Evolutionary conservation across 2,329 filamentous ascomycete species (phyloP), one percentile per base, ranked within the genome.

Genomic region (Diplodia seriata): DNA sequence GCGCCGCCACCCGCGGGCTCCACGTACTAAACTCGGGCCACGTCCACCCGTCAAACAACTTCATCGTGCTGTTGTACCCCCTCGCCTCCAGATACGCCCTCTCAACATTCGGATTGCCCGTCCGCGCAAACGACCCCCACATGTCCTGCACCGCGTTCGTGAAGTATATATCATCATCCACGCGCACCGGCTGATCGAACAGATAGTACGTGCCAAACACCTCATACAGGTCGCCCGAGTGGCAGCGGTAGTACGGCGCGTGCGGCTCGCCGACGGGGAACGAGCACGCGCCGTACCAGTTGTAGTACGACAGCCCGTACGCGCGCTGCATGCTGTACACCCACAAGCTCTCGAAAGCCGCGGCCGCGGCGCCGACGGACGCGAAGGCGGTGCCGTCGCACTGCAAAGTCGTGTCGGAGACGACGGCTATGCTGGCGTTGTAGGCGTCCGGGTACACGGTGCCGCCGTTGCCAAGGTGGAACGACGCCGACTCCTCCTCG

Each of bases 171-270:
- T 63, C 59, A 2, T 63, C 59, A 1, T 47, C 18, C n/a, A 63
- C 59, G 3, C 59, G 47, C 15, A 63, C 29, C 4, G 59, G 59
- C 20, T 51, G 43, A 12, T 51, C 59, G 31, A 63, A 63, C 4
- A 63, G 47, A 11, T 63, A 63, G 31, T 63, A 63, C 1, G 59
- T 51, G 12, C 59, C 59, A 6, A 63, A 63, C 0, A 63, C 47
- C 31, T 63, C 59, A 31, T 51, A 63, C 15, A 63, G n/a, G 5
- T 63, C 59, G 1, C 59, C 59, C 0, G 59, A 63, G 29, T 63
- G 59, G 20, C 59, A 63, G 47, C 59, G 59, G 59, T 63, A 63
- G 47, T 63, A 63, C 20, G 59, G 59, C 2, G 43, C 53, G 3
- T 63, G 31, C 3, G 59, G 59, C 31, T 63, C 3, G n/a, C 47